Evolutionary conservation across 2,329 filamentous ascomycete genomes (phyloP).

Genomic region (Fonsecaea multimorphosa): DNA sequence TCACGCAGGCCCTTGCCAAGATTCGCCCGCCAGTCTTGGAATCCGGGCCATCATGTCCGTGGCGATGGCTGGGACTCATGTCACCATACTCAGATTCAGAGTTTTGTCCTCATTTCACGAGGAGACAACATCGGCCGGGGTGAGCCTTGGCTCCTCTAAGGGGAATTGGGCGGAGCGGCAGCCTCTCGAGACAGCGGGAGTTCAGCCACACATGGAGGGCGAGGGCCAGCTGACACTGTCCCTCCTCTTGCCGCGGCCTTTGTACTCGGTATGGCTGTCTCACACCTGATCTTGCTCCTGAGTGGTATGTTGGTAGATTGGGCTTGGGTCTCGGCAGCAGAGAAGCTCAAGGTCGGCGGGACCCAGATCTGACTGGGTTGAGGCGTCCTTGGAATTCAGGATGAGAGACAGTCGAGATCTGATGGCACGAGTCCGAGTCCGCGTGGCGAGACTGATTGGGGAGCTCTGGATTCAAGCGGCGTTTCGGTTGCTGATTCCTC

Average conservation of each 20-base stretch:
- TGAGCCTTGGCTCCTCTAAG: slow-evolving; percentile 16
- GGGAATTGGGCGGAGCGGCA: neutral
- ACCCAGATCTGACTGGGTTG: neutral
- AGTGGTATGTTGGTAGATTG: neutral
- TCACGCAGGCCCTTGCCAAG: slow-evolving; percentile 18
- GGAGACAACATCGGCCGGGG: slow-evolving; percentile 10
- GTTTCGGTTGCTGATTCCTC: neutral
- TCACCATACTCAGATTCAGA: slow-evolving; percentile 7
- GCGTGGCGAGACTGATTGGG: neutral
- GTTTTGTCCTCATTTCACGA: neutral
- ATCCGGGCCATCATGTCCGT: neutral
- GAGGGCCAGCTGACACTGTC: neutral
- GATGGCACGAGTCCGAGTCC: neutral
- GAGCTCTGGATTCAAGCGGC: neutral
- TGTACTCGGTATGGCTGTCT: neutral
- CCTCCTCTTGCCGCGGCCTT: neutral
- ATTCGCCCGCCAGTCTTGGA: slow-evolving; percentile 12
- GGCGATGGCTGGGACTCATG: slow-evolving; percentile 10
- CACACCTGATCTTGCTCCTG: slow-evolving; percentile 1
- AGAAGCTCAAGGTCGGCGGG: neutral
- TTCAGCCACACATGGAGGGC: neutral
- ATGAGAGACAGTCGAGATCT: neutral
- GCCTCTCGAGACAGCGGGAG: neutral
- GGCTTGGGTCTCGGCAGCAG: neutral
- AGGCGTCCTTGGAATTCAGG: neutral